Conservation (phyloP, 331 rosid species). For the Erythrophleum ivorense region DNA sequence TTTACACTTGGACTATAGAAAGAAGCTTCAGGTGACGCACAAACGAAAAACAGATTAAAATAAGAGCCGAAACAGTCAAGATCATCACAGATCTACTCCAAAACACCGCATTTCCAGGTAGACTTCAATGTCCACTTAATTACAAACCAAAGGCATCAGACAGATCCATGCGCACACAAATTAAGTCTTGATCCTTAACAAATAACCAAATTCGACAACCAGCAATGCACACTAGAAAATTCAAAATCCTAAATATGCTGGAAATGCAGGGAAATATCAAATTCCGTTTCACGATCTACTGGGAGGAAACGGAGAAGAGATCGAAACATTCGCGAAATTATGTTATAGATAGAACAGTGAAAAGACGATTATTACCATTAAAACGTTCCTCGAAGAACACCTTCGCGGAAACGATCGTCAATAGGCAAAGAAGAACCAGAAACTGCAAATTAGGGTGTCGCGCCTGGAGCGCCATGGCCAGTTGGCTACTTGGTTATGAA, state of each 20-base stretch:
- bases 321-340: neutral
- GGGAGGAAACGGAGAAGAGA: constrained; percentile 1
- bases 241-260: constrained; percentile 23
- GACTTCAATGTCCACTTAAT: neutral
- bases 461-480: constrained; percentile 78
- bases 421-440: constrained; percentile 61
- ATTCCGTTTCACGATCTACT: constrained; percentile 34
- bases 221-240: constrained; percentile 14
- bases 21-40: neutral
- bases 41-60: neutral
- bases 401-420: constrained; percentile 76
- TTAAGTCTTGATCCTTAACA: constrained; percentile 36
- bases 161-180: constrained; percentile 46
- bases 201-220: constrained; percentile 18
- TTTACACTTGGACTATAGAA: neutral
- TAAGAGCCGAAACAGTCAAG: neutral
- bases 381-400: constrained; percentile 95
- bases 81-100: constrained; percentile 52
- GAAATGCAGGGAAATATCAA: constrained; percentile 32
- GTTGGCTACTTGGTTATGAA: neutral
- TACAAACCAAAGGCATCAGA: constrained; percentile 36
- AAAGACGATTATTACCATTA: constrained; percentile 59
- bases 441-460: constrained; percentile 68
- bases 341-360: neutral
- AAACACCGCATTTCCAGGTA: constrained; percentile 18